A percentile compares a stretch with the other conserved stretches of the same genome.
phyloP scores from a whole-genome alignment of 805 yeast species.

The Tetrapisispora iriomotensis region DNA sequence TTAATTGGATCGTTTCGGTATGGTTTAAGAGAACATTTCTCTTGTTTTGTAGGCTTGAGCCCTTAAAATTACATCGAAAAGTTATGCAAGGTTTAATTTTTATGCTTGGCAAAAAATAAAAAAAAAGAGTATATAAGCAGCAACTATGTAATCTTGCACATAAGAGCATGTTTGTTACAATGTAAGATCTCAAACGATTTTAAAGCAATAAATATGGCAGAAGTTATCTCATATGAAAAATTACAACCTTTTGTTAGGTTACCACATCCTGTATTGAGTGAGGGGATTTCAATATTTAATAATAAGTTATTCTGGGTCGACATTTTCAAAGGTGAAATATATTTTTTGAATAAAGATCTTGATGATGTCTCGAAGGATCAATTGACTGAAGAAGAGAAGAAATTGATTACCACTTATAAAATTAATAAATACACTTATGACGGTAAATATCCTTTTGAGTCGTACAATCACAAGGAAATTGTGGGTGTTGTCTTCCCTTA shows the following conservation, averaged over 20 bases:
- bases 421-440: slow-evolving; percentile 11
- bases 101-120: no score
- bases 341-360: slow-evolving; percentile 22
- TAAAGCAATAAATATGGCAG: slow-evolving; percentile 3
- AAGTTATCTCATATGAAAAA: not conserved
- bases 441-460: slow-evolving; percentile 8
- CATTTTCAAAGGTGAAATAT: slow-evolving; percentile 30
- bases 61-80: no score
- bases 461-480: slow-evolving; percentile 26
- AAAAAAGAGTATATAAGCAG: no score
- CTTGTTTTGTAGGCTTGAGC: no score
- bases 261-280: slow-evolving; percentile 38
- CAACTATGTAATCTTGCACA: no score
- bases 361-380: not conserved
- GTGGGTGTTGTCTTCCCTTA: slow-evolving; percentile 64
- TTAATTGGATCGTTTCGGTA: no score
- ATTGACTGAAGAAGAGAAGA: slow-evolving; percentile 8
- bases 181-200: not conserved
- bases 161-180: no score
- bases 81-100: no score
- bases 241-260: slow-evolving; percentile 15
- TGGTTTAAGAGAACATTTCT: no score
- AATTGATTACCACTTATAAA: slow-evolving; percentile 19
- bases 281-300: slow-evolving; percentile 57
- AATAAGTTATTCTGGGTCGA: slow-evolving; percentile 39